Base-by-base conservation (phyloP, 768 basidiomycete genomes). In the Cystofilobasidium ferigula region DNA sequence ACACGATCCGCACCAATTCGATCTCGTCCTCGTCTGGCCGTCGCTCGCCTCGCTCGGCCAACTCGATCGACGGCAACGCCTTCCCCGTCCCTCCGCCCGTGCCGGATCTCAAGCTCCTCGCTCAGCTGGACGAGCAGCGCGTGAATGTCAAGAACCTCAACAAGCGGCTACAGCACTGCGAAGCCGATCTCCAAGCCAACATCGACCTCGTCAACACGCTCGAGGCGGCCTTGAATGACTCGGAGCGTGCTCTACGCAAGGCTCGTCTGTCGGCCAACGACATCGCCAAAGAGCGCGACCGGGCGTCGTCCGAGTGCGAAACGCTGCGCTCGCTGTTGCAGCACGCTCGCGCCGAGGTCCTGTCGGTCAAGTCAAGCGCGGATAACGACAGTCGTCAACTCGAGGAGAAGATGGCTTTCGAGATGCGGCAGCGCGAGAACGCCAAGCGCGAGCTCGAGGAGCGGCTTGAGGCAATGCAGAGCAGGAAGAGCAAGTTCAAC, bases 131-230 rank as follows among this genome's bases (percentile, higher is more conserved):
- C 16, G 90, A 93, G 78, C 87, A 89, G 73, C 87, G 89, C 71
- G 83, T 81, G 59, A 92, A 90, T 86, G 89, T 94, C 78, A 88
- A 89, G 77, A 91, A 88, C 28, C 82, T 95, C 69, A 92, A 91
- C 77, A 92, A 94, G 76, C 90, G 92, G 76, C 75, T 95, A 57
- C 85, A 84, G n/a, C 91, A 94, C 74, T 92, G 89, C 73, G 92
- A 95, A 77, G 83, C 82, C 69, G 91, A 95, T 76, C 79, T 93
- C 69, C 88, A 92, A 71, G 85, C 87, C 32, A 89, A 93, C 72
- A 89, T 91, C 82, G 89, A 94, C 74, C 82, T 91, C 34, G 63
- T 63, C 32, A 57, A 61, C 40, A 60, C 56, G 28, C 42, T 62
- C 14, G 66, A 70, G 32, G 43, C 69, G 26, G 64, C 61, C 12